Base-by-base conservation (phyloP, 495 filamentous ascomycete species). In the Aspergillus ellipticus region DNA sequence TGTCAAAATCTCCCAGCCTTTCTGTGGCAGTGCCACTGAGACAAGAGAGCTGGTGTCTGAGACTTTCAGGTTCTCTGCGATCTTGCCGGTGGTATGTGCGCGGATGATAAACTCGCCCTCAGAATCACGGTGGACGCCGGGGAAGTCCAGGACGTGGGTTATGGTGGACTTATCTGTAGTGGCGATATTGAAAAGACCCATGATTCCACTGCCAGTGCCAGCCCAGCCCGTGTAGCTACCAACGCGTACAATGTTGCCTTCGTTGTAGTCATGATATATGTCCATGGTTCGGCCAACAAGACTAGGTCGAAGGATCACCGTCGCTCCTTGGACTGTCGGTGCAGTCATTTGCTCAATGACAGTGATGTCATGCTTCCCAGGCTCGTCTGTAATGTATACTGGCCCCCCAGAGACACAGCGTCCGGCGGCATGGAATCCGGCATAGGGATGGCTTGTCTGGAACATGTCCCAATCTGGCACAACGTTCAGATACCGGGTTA, bases 391-490 rank as follows among this genome's bases (percentile, higher is more conserved):
- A 62, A 98, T 89, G 56, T 92, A 96, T 37, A 98, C 85, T 0
- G 93, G 94, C 2, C 94, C 94, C 1, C 94, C 94, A 49, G 85
- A 89, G 9, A 98, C 82, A 68, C 90, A 96, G 15, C 94, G 80
- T 10, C 90, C 92, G 10, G 94, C 91, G 26, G 89, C 94, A 51
- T 98, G 94, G 70, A 92, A 94, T 0, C 79, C 79, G 1, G 85
- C 85, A 60, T 88, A 94, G 2, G 80, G 74, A 63, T 93, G 89
- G 22, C 75, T 75, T 1, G 94, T 96, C 66, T 98, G 94, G 69
- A 98, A 98, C 94, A 98, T 97, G 70, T 97, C 94, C 94, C 94
- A 98, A 70, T 98, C 94, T 0, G 92, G 92, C 13, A 90, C 59
- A n/a, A 81, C 81, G 54, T 89, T 89, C 7, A 90, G 67, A 57